phyloP scores from a whole-genome alignment of 2,329 filamentous ascomycete species.

The Ustilaginoidea virens region DNA sequence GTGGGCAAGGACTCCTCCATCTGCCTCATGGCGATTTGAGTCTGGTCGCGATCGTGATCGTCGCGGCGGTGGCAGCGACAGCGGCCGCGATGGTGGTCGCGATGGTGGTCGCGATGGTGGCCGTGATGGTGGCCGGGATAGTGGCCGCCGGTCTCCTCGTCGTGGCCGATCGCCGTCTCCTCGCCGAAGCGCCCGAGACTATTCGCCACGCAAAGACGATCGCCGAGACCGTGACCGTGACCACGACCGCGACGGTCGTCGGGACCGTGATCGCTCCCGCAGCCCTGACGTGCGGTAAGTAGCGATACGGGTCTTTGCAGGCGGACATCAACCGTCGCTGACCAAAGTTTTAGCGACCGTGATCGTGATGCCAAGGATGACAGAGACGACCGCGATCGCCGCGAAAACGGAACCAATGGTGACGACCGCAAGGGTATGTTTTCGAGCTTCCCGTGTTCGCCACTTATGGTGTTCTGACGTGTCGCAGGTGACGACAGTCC shows the following conservation, averaged over 20 bases:
- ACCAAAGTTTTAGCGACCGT: conserved; percentile 24
- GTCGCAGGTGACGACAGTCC: conserved; percentile 44
- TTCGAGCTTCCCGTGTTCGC: neutral
- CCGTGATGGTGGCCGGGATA: conserved; percentile 12
- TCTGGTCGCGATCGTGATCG: conserved; percentile 67
- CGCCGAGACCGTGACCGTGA: conserved; percentile 68
- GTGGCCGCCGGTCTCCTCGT: conserved; percentile 43
- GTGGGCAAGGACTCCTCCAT: conserved; percentile 97
- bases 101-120: conserved; percentile 42
- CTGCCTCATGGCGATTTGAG: conserved; percentile 96
- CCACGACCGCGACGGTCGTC: conserved; percentile 59
- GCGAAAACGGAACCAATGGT: conserved; percentile 65
- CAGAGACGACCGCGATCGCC: conserved; percentile 56
- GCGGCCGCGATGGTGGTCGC: conserved; percentile 37
- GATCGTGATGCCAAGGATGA: conserved; percentile 47
- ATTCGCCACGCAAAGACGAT: conserved; percentile 80
- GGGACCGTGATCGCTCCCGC: conserved; percentile 62
- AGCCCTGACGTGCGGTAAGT: conserved; percentile 48
- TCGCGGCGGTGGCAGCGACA: conserved; percentile 18
- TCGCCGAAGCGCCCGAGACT: conserved; percentile 61
- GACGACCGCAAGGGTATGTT: conserved; percentile 77
- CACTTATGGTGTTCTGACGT: conserved; percentile 1
- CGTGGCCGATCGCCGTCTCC: conserved; percentile 64
- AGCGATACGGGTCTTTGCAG: neutral
- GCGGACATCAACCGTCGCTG: conserved; percentile 8